phyloP scores from a whole-genome alignment of 805 yeast species.

The Starmerella khaoyaiensis region DNA sequence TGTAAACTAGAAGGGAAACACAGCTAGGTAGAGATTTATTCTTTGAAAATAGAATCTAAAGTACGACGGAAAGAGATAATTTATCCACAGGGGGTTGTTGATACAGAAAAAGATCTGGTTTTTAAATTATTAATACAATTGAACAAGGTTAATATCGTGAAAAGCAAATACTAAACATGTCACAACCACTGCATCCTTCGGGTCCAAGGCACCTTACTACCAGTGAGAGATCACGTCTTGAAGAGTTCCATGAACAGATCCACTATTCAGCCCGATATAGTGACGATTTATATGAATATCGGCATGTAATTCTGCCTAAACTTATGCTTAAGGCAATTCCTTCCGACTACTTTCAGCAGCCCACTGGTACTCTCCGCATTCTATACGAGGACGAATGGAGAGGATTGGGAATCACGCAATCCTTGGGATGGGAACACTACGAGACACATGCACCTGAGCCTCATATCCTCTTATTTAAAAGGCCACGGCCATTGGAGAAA shows the following conservation, averaged over 20 bases:
- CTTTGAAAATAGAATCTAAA: too few species aligned
- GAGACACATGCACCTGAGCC: constrained; percentile 99
- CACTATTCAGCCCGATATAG: constrained; percentile 84
- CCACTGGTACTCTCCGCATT: constrained; percentile 85
- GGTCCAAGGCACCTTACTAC: constrained; percentile 58
- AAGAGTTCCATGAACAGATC: constrained; percentile 85
- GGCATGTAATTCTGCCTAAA: constrained; percentile 95
- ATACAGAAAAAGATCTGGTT: too few species aligned
- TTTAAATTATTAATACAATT: too few species aligned
- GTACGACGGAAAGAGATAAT: too few species aligned
- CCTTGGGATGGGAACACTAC: constrained; percentile 95
- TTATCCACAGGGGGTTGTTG: too few species aligned
- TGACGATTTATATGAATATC: constrained; percentile 82
- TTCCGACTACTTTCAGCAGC: constrained; percentile 81
- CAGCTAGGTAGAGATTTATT: too few species aligned
- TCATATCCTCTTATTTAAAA: constrained; percentile 75
- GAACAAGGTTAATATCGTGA: too few species aligned
- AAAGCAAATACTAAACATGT: constrained; percentile 9
- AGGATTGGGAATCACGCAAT: constrained; percentile 93
- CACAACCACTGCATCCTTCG: constrained; percentile 7
- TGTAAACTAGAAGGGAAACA: too few species aligned
- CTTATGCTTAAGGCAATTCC: constrained; percentile 91
- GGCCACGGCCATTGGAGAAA: constrained; percentile 18
- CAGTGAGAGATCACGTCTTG: constrained; percentile 69
- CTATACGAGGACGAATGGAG: constrained; percentile 96